A percentile compares a stretch with the other conserved stretches of the same genome.
Conservation (phyloP, 2,329 filamentous ascomycete species). For the Ceratocystis destructans region DNA sequence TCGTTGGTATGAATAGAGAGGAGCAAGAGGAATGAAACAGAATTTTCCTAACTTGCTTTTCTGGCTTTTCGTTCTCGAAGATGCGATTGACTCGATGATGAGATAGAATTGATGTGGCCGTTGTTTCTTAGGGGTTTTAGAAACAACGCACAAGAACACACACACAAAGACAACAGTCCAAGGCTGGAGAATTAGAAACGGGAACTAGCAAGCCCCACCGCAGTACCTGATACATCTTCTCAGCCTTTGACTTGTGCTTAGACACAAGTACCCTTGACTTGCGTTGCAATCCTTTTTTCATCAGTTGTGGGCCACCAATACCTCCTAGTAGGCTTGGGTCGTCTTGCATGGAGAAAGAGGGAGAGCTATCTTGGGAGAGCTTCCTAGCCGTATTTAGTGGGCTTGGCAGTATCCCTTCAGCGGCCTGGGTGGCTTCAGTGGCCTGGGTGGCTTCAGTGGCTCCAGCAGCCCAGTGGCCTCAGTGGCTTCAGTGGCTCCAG, state of each 20-base stretch:
- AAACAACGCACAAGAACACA: too few species aligned
- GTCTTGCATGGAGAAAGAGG: not conserved
- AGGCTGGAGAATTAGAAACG: too few species aligned
- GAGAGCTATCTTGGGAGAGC: not conserved
- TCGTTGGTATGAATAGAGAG: too few species aligned
- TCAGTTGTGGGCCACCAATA: not conserved
- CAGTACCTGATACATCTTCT: not conserved
- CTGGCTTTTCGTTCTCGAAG: too few species aligned
- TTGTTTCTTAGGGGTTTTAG: too few species aligned
- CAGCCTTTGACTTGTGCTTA: not conserved
- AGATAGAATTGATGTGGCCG: too few species aligned
- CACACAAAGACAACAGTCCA: too few species aligned
- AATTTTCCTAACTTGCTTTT: too few species aligned
- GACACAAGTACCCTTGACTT: not conserved
- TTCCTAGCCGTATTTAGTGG: not conserved
- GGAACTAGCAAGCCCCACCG: too few species aligned
- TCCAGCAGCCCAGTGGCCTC: not conserved
- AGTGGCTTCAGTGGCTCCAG: not conserved
- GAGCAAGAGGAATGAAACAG: too few species aligned
- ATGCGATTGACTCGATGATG: too few species aligned
- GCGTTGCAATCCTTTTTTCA: not conserved
- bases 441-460: not conserved
- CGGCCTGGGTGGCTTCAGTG: not conserved
- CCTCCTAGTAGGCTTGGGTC: conserved; percentile 4
- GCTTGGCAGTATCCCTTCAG: not conserved